Evolutionary conservation across 2,329 filamentous ascomycete genomes (phyloP).

Genomic region (Ascochyta koolunga): DNA sequence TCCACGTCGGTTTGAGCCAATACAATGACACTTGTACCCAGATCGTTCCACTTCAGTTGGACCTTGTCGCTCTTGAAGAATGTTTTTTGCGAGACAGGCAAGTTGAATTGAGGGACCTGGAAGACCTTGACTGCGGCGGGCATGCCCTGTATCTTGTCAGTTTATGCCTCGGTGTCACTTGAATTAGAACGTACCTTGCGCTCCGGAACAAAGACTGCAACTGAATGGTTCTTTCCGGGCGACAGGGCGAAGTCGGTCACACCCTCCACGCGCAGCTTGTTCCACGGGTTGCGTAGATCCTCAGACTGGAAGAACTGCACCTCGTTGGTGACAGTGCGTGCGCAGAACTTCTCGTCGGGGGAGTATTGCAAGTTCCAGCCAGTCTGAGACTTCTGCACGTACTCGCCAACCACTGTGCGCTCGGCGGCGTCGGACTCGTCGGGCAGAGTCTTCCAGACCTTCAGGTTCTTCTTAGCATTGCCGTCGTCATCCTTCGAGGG

Average conservation of each 20-base stretch:
- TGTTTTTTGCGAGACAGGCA: slow-evolving; percentile 91
- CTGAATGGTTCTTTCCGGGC: slow-evolving; percentile 85
- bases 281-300: slow-evolving; percentile 87
- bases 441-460: slow-evolving; percentile 89
- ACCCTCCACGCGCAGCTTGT: slow-evolving; percentile 91
- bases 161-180: background rate
- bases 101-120: slow-evolving; percentile 84
- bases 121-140: slow-evolving; percentile 94
- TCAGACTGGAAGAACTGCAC: slow-evolving; percentile 95
- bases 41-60: slow-evolving; percentile 95
- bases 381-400: slow-evolving; percentile 93
- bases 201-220: slow-evolving; percentile 94
- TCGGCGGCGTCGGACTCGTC: slow-evolving; percentile 66
- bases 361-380: slow-evolving; percentile 99
- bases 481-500: slow-evolving; percentile 91
- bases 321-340: slow-evolving; percentile 93
- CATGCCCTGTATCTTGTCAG: slow-evolving; percentile 69
- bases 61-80: slow-evolving; percentile 99
- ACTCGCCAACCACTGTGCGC: slow-evolving; percentile 76
- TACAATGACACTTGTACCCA: slow-evolving; percentile 89
- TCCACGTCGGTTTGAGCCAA: slow-evolving; percentile 98
- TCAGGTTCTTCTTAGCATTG: slow-evolving; percentile 93
- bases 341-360: slow-evolving; percentile 89
- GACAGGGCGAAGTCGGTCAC: slow-evolving; percentile 88
- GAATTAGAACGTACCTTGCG: slow-evolving; percentile 71